Evolutionary conservation across 176 grass and related monocot species (phyloP).

Genomic region (Pontederia crassipes): DNA sequence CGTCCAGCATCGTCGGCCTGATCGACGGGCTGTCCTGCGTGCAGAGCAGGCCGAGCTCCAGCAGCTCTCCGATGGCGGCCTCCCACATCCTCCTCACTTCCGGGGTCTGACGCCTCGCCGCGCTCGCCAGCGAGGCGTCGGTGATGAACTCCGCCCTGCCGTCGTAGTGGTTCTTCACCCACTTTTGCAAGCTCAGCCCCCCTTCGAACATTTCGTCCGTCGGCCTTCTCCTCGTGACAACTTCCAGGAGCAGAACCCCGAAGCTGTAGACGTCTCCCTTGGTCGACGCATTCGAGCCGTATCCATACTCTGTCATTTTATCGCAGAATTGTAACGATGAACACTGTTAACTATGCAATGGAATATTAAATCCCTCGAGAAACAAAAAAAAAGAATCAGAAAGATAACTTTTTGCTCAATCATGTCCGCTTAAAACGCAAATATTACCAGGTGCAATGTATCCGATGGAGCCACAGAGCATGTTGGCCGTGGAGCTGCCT

Average conservation of each 20-base stretch:
- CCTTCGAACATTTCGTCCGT: slow-evolving; percentile 70
- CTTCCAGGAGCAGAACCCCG: slow-evolving; percentile 63
- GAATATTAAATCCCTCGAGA: not conserved
- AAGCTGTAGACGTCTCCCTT: slow-evolving; percentile 96
- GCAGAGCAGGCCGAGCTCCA: slow-evolving; percentile 77
- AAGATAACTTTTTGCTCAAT: not conserved
- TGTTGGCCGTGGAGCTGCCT: slow-evolving; percentile 62
- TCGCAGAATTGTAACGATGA: no score
- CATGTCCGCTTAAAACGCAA: not conserved
- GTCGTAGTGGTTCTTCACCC: slow-evolving; percentile 61
- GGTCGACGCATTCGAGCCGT: slow-evolving; percentile 52
- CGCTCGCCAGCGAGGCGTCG: slow-evolving; percentile 25
- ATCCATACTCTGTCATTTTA: slow-evolving; percentile 54
- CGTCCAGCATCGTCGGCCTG: slow-evolving; percentile 75
- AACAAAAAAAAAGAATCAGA: not conserved
- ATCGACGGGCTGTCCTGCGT: slow-evolving; percentile 43
- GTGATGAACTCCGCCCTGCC: slow-evolving; percentile 35
- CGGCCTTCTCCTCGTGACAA: slow-evolving; percentile 55
- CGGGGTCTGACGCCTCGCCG: slow-evolving; percentile 40
- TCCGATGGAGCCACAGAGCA: slow-evolving; percentile 82
- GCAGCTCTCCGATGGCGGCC: slow-evolving; percentile 62
- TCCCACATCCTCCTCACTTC: slow-evolving; percentile 73
- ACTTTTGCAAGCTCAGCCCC: slow-evolving; percentile 54
- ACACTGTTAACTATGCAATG: not conserved
- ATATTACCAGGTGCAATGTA: slow-evolving; percentile 75